Evolutionary conservation across 805 yeast genomes (phyloP), one percentile per base, ranked within the genome.

Genomic region (Ogataea kodamae): DNA sequence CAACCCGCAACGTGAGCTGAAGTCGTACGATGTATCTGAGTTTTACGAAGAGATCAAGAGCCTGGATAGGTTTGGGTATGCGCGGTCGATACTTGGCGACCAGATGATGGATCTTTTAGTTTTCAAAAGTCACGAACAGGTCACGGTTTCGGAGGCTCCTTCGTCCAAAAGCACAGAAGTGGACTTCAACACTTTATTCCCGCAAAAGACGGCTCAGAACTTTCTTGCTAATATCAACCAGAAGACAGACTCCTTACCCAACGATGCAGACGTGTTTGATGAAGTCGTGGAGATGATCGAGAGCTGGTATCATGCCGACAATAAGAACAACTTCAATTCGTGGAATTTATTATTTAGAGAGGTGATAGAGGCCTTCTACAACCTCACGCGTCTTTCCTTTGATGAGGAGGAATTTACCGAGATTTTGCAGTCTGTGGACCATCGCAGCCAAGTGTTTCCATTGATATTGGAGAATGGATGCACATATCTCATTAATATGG

Each of bases 401-500:
- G 60, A 59, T 35, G 60, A 55, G 27, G 52, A 44, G 5, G 57
- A 54, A 42, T 46, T 49, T 9, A 24, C 29, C 9, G 55, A 55
- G 28, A 43, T 55, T 5, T 27, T 59, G 14, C 37, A 41, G 24
- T 39, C 49, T 12, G 51, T 42, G 5, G 52, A 53, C 28, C 55
- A 50, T 26, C 31, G 22, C 9, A 58, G 54, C 35, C 61, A 59
- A 34, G 46, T 60, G 1, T 49, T 59, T 15, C 65, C 65, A 6
- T 17, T 60, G 10, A 34, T 55, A 5, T 39, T 56, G 25, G 61
- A 57, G 31, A 54, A 47, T 33, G 60, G 59, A 7, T 38, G 45
- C 6, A 41, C 52, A 2, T 56, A 50, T 36, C 36, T 60, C 26
- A 46, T 60, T 22, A 58, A 59, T 31, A 45, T 57, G 17, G 42